Evolutionary conservation across 495 filamentous ascomycete species (phyloP), one percentile per base, ranked within the genome.

Genomic region (Xylaria scruposa): DNA sequence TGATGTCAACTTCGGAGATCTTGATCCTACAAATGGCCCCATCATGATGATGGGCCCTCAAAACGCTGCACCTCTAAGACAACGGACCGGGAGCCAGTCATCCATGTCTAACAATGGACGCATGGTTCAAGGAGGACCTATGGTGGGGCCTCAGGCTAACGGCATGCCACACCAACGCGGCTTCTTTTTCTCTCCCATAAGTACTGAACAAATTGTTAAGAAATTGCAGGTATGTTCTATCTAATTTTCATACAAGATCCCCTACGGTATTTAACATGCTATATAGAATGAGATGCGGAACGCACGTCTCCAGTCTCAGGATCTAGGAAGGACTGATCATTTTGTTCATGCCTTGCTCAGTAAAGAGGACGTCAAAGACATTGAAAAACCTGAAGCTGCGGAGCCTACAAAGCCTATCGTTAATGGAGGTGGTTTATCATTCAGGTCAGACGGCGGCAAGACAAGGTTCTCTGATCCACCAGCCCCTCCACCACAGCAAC

Each of bases 141-240:
- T 78, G 54, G 83, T 91, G 78, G 90, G 85, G 71, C 85, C 88
- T 26, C 92, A 93, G 72, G 88, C 70, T 7, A 84, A 83, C 49
- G 77, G 75, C 7, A 73, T 83, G 71, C 74, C 75, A 21, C 83
- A 83, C 46, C 82, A 81, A 49, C 79, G 84, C 42, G 78, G 82
- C 67, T 92, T 93, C 72, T 97, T 94, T 91, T 87, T 95, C 72
- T 93, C 91, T 19, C 92, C 94, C 2, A 90, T 97, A 44, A 95
- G 94, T 12, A 94, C 97, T 64, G 96, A 99, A 75, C 93, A 97
- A 73, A 93, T 99, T 47, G 93, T 97, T 42, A 98, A 98, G 80
- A 92, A 91, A 78, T 88, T 99, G 54, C 93, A 93, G 73, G 96
- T 98, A 88, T 87, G 93, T 85, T 31, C 21, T 36, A 36, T 19